Percentiles rank a stretch among this genome's conserved stretches.
phyloP scores from a whole-genome alignment of 1,284 basidiomycete species.

The Psilocybe mexicana region DNA sequence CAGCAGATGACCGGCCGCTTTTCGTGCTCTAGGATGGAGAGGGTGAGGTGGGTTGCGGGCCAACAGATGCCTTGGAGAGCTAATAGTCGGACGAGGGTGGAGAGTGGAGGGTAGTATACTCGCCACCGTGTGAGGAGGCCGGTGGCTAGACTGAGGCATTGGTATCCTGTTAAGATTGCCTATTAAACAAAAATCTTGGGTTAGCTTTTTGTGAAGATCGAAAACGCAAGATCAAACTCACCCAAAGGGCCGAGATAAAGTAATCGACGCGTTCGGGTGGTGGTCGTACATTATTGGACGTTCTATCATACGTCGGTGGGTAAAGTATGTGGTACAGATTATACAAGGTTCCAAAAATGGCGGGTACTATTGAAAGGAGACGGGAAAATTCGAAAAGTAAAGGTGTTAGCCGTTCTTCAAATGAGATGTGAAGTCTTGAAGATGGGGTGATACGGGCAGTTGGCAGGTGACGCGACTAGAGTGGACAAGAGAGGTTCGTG shows the following conservation, averaged over 20 bases:
- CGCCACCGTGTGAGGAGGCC: conserved; percentile 81
- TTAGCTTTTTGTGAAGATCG: background rate
- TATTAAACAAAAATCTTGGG: conserved; percentile 26
- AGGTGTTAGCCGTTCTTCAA: conserved; percentile 40
- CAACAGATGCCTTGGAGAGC: conserved; percentile 87
- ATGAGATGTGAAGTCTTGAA: conserved; percentile 45
- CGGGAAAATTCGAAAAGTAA: conserved; percentile 49
- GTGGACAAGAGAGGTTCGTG: background rate
- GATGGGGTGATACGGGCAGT: conserved; percentile 56
- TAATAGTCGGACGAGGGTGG: conserved; percentile 81
- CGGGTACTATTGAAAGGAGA: conserved; percentile 72
- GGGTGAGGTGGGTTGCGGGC: conserved; percentile 81
- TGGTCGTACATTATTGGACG: conserved; percentile 20
- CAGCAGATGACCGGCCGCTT: conserved; percentile 72
- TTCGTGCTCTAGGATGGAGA: conserved; percentile 62
- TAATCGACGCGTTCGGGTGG: conserved; percentile 59
- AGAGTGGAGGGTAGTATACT: conserved; percentile 77
- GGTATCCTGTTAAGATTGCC: conserved; percentile 79
- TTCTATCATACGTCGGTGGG: conserved; percentile 36
- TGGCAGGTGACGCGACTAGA: conserved; percentile 51
- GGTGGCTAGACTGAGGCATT: conserved; percentile 78
- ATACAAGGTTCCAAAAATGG: conserved; percentile 62
- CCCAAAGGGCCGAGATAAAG: conserved; percentile 67
- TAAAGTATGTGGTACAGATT: conserved; percentile 53
- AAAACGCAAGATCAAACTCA: conserved; percentile 29